Evolutionary conservation across 345 rosid species (phyloP).

Genomic region (Populus deltoides): DNA sequence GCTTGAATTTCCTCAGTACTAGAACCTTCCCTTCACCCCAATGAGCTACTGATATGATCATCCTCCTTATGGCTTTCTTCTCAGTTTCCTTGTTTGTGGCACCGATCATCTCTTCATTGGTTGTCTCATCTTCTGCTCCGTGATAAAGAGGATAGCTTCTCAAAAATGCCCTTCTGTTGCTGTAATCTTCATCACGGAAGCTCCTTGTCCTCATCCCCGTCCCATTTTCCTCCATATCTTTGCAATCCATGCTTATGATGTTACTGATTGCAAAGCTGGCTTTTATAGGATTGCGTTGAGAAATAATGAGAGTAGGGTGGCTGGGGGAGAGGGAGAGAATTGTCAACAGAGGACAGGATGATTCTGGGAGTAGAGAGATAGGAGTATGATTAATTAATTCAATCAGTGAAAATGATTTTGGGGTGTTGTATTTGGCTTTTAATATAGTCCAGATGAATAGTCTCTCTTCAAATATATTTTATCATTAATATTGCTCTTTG

Average conservation of each 20-base stretch:
- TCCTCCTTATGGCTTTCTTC: conserved; percentile 40
- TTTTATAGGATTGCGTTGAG: not conserved
- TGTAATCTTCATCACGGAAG: conserved; percentile 46
- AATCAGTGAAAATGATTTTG: not conserved
- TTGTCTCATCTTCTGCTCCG: conserved; percentile 32
- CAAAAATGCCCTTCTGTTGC: conserved; percentile 43
- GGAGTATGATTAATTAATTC: not conserved
- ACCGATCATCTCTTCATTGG: conserved; percentile 12
- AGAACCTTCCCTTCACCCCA: conserved; percentile 46
- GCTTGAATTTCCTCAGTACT: conserved; percentile 44
- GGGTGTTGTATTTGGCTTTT: not conserved
- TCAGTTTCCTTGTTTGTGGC: conserved; percentile 3
- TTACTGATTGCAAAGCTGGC: not conserved
- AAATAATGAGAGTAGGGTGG: not conserved
- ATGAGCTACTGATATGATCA: conserved; percentile 29
- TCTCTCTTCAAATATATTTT: not conserved
- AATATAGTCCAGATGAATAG: not conserved
- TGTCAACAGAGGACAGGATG: not conserved
- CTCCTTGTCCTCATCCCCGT: conserved; percentile 24
- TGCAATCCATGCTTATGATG: conserved; percentile 17
- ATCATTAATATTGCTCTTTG: not conserved
- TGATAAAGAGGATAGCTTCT: conserved; percentile 57
- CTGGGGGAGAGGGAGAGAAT: not conserved
- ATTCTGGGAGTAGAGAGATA: not conserved
- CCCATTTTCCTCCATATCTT: conserved; percentile 23